phyloP scores from a whole-genome alignment of 495 filamentous ascomycete genomes.

The Hypoxylon lienhwacheense region DNA sequence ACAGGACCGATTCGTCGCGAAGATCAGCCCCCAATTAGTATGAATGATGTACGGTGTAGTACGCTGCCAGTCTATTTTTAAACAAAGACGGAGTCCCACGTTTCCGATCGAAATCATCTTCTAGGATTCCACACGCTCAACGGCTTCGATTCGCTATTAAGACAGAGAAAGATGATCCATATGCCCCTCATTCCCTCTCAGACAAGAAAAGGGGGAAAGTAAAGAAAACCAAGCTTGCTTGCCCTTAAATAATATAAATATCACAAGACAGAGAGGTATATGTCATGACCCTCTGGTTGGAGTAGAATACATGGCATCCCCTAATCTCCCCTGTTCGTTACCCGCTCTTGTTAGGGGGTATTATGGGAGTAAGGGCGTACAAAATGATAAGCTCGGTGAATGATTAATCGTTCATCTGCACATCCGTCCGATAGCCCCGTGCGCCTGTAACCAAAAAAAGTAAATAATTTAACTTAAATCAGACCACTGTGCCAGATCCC shows the following conservation, averaged over 20 bases:
- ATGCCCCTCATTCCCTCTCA: slow-evolving; percentile 17
- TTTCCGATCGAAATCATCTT: slow-evolving; percentile 20
- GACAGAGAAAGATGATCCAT: slow-evolving; percentile 6
- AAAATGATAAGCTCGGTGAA: slow-evolving; percentile 19
- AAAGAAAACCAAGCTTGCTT: too few relatives aligned
- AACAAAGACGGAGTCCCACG: slow-evolving; percentile 16
- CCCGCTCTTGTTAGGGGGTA: too few relatives aligned
- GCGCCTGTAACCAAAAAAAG: slow-evolving; percentile 1
- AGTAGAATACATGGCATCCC: not conserved
- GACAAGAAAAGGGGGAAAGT: too few relatives aligned
- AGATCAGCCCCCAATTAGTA: slow-evolving; percentile 14
- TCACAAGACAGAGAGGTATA: slow-evolving; percentile 19
- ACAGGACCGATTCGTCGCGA: not conserved
- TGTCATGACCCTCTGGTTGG: slow-evolving; percentile 8
- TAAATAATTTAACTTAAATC: slow-evolving; percentile 39
- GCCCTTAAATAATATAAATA: slow-evolving; percentile 21
- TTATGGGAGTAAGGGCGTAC: slow-evolving; percentile 9
- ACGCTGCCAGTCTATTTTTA: slow-evolving; percentile 34
- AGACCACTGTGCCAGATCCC: slow-evolving; percentile 38
- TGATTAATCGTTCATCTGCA: slow-evolving; percentile 9
- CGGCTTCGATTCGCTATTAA: slow-evolving; percentile 21
- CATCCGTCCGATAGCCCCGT: slow-evolving; percentile 7
- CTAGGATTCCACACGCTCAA: slow-evolving; percentile 13
- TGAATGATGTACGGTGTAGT: slow-evolving; percentile 5
- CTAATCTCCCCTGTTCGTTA: slow-evolving; percentile 12